These are phyloP conservation scores for Magnolia sinica DNA, from an alignment of 164 flowering plant species.

Conservation along the genomic window DNA sequence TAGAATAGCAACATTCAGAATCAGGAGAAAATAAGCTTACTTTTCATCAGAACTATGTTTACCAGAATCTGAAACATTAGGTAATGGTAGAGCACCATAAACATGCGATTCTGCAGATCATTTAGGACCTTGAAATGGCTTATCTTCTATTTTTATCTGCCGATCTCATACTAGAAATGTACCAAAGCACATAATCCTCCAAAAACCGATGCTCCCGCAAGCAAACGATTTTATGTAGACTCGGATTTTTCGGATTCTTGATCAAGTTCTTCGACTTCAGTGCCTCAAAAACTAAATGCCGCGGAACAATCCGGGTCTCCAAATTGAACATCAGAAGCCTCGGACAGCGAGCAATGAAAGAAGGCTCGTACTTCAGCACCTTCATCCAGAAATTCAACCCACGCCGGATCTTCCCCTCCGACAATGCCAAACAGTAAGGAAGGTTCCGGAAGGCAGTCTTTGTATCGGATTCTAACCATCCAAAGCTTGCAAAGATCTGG, in stretches of 20 bases:
- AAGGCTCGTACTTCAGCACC: slow-evolving; percentile 2
- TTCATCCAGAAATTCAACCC: slow-evolving; percentile 7
- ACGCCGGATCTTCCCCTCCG: slow-evolving; percentile 9
- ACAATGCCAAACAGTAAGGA: slow-evolving; percentile 7
- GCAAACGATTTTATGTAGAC: background rate
- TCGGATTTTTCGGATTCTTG: background rate
- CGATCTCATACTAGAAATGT: background rate
- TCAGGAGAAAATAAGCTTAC: too few species aligned
- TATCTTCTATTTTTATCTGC: too few species aligned
- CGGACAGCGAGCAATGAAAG: background rate
- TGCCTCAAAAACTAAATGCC: slow-evolving; percentile 10
- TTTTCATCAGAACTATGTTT: background rate
- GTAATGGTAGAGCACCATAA: background rate
- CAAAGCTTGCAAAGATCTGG: slow-evolving; percentile 7
- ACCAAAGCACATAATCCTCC: slow-evolving; percentile 2
- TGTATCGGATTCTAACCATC: slow-evolving; percentile 15
- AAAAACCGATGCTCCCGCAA: slow-evolving; percentile 3
- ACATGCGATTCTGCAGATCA: background rate
- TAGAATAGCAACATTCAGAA: background rate
- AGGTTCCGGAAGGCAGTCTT: slow-evolving; percentile 11
- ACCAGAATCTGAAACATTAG: background rate
- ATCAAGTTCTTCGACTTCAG: slow-evolving; percentile 4
- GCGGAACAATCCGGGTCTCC: slow-evolving; percentile 12
- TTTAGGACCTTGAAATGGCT: background rate
- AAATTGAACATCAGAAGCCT: slow-evolving; percentile 6